A percentile compares a stretch with the other conserved stretches of the same genome.
Evolutionary conservation across 2,329 filamentous ascomycete genomes (phyloP).

Genomic region (Stemphylium vesicarium): DNA sequence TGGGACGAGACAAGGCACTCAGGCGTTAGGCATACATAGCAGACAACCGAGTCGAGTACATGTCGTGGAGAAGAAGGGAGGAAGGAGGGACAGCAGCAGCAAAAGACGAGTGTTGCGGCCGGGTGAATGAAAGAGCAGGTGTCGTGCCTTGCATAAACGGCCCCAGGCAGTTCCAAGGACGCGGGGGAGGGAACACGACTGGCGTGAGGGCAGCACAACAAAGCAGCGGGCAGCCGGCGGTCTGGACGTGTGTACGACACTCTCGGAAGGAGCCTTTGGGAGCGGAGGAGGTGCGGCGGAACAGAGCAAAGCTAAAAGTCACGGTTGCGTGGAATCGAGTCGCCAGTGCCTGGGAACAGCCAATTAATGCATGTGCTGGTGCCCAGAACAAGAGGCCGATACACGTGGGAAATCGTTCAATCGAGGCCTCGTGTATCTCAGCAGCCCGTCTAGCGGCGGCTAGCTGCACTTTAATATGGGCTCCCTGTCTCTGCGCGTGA

Average conservation of each 20-base stretch:
- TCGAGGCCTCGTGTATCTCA: constrained; percentile 49
- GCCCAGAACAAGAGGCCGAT: constrained; percentile 34
- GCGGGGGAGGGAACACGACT: constrained; percentile 25
- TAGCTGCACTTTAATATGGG: constrained; percentile 44
- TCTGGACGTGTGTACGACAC: constrained; percentile 42
- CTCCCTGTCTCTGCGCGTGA: constrained; percentile 29
- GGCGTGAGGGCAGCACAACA: constrained; percentile 22
- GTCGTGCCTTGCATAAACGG: constrained; percentile 47
- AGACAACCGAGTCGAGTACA: constrained; percentile 27
- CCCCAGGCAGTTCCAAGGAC: constrained; percentile 31
- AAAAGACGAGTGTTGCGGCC: constrained; percentile 6
- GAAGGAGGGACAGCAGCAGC: constrained; percentile 25
- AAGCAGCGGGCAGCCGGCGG: constrained; percentile 31
- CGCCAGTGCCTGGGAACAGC: constrained; percentile 32
- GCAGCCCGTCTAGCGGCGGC: constrained; percentile 44
- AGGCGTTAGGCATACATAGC: constrained; percentile 15
- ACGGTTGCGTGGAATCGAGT: constrained; percentile 15
- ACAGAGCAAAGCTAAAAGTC: constrained; percentile 24
- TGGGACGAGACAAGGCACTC: constrained; percentile 10
- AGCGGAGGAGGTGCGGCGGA: constrained; percentile 28
- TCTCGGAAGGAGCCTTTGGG: constrained; percentile 26
- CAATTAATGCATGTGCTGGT: constrained; percentile 37
- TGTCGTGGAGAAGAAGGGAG: constrained; percentile 23
- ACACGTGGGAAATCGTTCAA: constrained; percentile 50
- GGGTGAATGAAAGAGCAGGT: constrained; percentile 36